Evolutionary conservation across 495 filamentous ascomycete genomes (phyloP).

Genomic region (Podospora conica): DNA sequence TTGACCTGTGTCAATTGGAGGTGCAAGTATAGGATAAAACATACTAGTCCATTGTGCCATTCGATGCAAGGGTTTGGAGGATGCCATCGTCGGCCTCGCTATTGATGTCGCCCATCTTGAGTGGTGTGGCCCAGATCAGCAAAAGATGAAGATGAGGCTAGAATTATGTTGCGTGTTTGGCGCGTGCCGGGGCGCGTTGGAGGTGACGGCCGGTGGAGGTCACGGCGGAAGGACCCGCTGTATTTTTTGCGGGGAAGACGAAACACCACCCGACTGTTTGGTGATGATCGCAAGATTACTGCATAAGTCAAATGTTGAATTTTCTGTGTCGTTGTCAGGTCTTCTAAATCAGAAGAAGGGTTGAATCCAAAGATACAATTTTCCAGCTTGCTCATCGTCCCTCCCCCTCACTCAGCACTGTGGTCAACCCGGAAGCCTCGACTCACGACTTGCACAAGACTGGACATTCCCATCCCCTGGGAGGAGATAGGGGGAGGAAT

Average conservation of each 20-base stretch:
- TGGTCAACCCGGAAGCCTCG: background rate
- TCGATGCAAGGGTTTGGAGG: slow-evolving; percentile 55
- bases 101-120: slow-evolving; percentile 37
- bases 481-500: no score
- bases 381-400: background rate
- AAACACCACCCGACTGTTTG: background rate
- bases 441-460: background rate
- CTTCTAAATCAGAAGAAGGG: background rate
- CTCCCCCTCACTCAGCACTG: no score
- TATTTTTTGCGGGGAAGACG: background rate
- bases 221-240: background rate
- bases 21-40: slow-evolving; percentile 12
- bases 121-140: slow-evolving; percentile 1
- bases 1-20: slow-evolving; percentile 4
- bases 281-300: background rate
- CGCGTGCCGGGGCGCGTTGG: slow-evolving; percentile 6
- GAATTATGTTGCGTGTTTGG: background rate
- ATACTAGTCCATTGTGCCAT: slow-evolving; percentile 66
- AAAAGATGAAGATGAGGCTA: slow-evolving; percentile 4
- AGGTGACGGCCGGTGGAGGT: no score
- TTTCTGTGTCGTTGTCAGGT: background rate
- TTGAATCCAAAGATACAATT: background rate
- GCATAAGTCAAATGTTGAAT: background rate
- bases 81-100: slow-evolving; percentile 56
- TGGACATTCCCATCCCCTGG: background rate